Base-by-base conservation (phyloP, 1,284 basidiomycete genomes). In the Ceratobasidium sp. region DNA sequence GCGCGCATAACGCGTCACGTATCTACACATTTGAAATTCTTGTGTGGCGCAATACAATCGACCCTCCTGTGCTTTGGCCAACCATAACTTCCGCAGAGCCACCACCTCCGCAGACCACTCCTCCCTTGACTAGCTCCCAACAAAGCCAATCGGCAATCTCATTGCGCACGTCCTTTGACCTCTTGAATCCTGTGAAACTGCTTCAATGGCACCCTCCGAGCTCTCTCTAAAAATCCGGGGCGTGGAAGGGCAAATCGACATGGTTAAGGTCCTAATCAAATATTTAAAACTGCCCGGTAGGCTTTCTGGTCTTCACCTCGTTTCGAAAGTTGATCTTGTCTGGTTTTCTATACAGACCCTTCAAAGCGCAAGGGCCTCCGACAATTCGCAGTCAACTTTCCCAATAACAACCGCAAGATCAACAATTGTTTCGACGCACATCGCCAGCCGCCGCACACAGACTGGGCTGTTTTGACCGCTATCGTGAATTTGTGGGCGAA, bases 401-500 rank as follows among this genome's bases (percentile, higher is more conserved):
- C 58, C 14, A 46, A 16, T 5, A 34, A 72, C n/a, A 72, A 31
- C 16, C 56, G 46, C 16, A 72, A 62, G 48, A 72, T 72, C 34
- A 72, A 72, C 43, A 34, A 58, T 14, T 72, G 69, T 31, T 72
- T 39, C 22, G 69, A 72, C 22, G 69, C 69, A 9, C 58, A 72
- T 34, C 58, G 59, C n/a, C 54, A 53, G 16, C 69, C 58, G n/a
- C 29, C 41, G 4, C 58, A 72, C 27, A 72, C 56, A 16, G 69
- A 72, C 49, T 72, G 43, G 58, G 16, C 14, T 29, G 69, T 72
- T 22, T 22, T 72, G 8, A 31, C 43, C 6, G 58, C 37, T 16
- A 72, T 72, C 16, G 69, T 62, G 14, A 72, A 72, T n/a, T 19
- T 72, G 8, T 72, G 69, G 69, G 69, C 69, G 11, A 72, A 72